These are phyloP conservation scores for Cutaneotrichosporon sp. DNA, from an alignment of 1,284 basidiomycete species.

Conservation along the genomic window DNA sequence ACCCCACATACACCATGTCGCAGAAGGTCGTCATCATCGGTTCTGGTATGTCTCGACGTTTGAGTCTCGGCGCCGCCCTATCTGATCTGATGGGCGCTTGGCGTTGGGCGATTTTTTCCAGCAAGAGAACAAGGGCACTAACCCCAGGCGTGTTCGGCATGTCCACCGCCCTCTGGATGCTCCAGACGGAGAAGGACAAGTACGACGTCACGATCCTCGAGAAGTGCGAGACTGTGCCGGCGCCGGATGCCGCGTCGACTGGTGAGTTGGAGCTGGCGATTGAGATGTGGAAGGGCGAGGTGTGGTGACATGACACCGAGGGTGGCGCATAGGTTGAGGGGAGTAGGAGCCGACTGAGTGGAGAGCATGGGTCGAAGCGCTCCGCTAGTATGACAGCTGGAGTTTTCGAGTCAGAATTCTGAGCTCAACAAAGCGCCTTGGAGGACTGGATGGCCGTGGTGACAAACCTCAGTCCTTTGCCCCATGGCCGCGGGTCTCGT, in stretches of 20 bases:
- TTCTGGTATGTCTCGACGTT: constrained; percentile 20
- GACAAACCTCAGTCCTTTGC: neutral
- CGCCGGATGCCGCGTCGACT: constrained; percentile 52
- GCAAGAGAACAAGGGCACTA: neutral
- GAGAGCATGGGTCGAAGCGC: too few relatives aligned
- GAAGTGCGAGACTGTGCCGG: constrained; percentile 45
- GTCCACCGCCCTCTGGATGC: constrained; percentile 52
- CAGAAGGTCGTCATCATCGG: constrained; percentile 30
- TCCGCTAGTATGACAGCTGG: too few relatives aligned
- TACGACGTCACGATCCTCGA: constrained; percentile 53
- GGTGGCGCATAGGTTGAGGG: too few relatives aligned
- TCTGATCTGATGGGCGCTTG: neutral
- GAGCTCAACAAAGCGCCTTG: too few relatives aligned
- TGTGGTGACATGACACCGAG: neutral
- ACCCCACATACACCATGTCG: constrained; percentile 13
- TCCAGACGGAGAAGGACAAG: constrained; percentile 35
- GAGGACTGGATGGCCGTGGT: neutral
- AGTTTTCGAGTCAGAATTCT: too few relatives aligned
- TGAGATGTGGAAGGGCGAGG: neutral
- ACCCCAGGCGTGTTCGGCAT: constrained; percentile 51
- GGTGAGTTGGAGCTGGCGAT: constrained; percentile 32
- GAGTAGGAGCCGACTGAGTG: neutral
- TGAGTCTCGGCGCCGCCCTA: too few relatives aligned
- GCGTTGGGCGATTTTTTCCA: neutral
- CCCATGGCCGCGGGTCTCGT: neutral